These are phyloP conservation scores for Copromyces sp. DNA, from an alignment of 495 filamentous ascomycete genomes.

Conservation along the genomic window DNA sequence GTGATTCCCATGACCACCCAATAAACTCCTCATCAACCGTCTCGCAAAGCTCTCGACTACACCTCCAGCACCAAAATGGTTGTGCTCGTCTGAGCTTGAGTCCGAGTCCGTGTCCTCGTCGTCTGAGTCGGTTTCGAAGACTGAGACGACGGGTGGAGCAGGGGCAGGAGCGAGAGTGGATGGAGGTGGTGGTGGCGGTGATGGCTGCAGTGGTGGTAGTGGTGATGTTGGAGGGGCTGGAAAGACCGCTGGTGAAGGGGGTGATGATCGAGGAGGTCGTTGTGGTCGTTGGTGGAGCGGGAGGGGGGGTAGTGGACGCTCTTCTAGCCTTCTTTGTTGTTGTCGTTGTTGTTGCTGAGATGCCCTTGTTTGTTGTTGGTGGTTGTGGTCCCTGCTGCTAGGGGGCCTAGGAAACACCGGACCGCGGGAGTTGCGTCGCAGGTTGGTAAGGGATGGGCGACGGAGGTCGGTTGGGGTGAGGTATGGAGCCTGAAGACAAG, in stretches of 20 bases:
- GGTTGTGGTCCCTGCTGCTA: slow-evolving; percentile 3
- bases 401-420: slow-evolving; percentile 8
- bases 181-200: neutral
- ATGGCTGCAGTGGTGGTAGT: neutral
- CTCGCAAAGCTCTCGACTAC: slow-evolving; percentile 3
- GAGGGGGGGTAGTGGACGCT: slow-evolving; percentile 3
- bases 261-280: neutral
- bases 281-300: neutral
- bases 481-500: neutral
- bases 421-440: slow-evolving; percentile 11
- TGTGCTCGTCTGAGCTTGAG: neutral
- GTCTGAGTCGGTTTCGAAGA: slow-evolving; percentile 20
- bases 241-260: neutral
- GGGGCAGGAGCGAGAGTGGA: neutral
- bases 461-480: neutral
- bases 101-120: neutral
- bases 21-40: slow-evolving; percentile 11
- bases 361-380: neutral
- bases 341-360: neutral
- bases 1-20: neutral
- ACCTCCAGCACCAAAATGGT: neutral
- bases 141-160: slow-evolving; percentile 7
- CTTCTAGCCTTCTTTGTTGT: neutral
- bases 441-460: slow-evolving; percentile 9
- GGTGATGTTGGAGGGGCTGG: neutral